These are phyloP conservation scores for Breviolum minutum DNA, from an alignment of 73 alveolate genomes.

Conservation along the genomic window DNA sequence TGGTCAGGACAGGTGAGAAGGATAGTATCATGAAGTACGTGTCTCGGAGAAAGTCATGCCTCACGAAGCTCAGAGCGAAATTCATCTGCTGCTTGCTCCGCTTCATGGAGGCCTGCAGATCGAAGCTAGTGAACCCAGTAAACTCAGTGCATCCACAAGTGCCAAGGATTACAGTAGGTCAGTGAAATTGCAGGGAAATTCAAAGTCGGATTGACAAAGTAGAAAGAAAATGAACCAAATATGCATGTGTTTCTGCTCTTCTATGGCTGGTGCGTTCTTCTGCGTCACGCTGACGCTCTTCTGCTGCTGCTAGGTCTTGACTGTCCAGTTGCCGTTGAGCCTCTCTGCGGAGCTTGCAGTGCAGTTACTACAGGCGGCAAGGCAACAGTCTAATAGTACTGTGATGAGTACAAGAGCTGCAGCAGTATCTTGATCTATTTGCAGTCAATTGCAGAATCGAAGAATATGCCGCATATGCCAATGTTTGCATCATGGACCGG, in stretches of 20 bases:
- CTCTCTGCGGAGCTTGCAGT: background rate
- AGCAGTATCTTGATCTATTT: too few relatives aligned
- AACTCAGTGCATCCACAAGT: background rate
- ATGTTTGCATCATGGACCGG: too few relatives aligned
- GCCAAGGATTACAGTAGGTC: background rate
- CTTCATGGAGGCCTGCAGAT: constrained; percentile 49
- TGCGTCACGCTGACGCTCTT: constrained; percentile 72
- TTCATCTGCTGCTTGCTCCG: constrained; percentile 66
- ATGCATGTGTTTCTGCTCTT: background rate
- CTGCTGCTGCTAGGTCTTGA: constrained; percentile 36
- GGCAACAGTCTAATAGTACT: too few relatives aligned
- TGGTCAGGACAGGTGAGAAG: background rate
- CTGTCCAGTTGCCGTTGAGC: constrained; percentile 24
- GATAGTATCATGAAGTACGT: too few relatives aligned
- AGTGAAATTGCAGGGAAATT: too few relatives aligned
- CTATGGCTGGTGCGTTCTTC: constrained; percentile 22
- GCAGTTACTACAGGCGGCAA: too few relatives aligned
- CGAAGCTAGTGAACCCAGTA: background rate
- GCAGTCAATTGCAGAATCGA: too few relatives aligned
- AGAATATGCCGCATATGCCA: too few relatives aligned
- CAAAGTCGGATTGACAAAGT: too few relatives aligned
- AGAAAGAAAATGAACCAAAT: too few relatives aligned
- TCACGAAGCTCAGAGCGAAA: constrained; percentile 67
- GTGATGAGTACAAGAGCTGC: too few relatives aligned
- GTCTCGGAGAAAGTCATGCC: background rate